Evolutionary conservation across 2,329 filamentous ascomycete species (phyloP).

Genomic region (Epichloe typhina): DNA sequence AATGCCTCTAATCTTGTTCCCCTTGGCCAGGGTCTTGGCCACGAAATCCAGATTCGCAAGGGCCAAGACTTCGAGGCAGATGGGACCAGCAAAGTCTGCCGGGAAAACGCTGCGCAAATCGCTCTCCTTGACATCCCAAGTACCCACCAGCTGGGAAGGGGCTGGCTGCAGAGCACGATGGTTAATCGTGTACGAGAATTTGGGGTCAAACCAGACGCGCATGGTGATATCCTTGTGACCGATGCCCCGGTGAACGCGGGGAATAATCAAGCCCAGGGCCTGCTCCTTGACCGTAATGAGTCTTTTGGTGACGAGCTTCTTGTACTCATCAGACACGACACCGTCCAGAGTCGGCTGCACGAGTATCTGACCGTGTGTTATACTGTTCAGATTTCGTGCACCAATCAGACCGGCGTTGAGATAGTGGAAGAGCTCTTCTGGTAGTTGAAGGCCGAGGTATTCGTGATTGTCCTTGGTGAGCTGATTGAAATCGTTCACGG

Average conservation of each 20-base stretch:
- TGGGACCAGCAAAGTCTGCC: slow-evolving; percentile 24
- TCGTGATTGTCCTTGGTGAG: slow-evolving; percentile 76
- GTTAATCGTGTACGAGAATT: slow-evolving; percentile 54
- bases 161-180: slow-evolving; percentile 36
- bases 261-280: slow-evolving; percentile 64
- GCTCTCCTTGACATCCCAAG: slow-evolving; percentile 62
- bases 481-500: slow-evolving; percentile 57
- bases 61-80: slow-evolving; percentile 50
- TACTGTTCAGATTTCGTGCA: slow-evolving; percentile 65
- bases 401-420: slow-evolving; percentile 72
- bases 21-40: slow-evolving; percentile 51
- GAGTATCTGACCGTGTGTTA: slow-evolving; percentile 65
- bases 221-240: slow-evolving; percentile 66
- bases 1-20: slow-evolving; percentile 46
- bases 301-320: slow-evolving; percentile 59
- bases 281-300: slow-evolving; percentile 64
- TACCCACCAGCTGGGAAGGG: slow-evolving; percentile 33
- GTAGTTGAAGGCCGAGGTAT: slow-evolving; percentile 79
- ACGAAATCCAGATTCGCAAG: slow-evolving; percentile 59
- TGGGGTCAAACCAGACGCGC: slow-evolving; percentile 71
- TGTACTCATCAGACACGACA: slow-evolving; percentile 67
- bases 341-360: slow-evolving; percentile 79
- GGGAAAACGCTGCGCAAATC: slow-evolving; percentile 36
- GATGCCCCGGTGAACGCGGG: slow-evolving; percentile 71
- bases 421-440: slow-evolving; percentile 84